Evolutionary conservation across 2,329 filamentous ascomycete genomes (phyloP).

Genomic region (Arthrobotrys iridis): DNA sequence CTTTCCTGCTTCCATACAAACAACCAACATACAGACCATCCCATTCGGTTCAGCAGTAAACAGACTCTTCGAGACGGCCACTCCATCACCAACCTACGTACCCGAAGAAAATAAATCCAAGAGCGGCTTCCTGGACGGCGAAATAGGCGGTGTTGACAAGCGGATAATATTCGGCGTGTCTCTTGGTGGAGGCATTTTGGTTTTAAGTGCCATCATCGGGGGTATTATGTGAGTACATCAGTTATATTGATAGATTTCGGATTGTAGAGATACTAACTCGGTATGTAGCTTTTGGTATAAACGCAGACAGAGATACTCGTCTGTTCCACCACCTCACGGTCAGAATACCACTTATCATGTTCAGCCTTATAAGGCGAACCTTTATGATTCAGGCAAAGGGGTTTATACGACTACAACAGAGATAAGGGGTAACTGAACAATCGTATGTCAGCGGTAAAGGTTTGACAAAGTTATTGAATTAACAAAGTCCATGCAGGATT

Average conservation of each 20-base stretch:
- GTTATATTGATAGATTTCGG: neutral
- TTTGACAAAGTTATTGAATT: too few species aligned
- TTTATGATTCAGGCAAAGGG: too few species aligned
- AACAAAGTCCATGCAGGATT: too few species aligned
- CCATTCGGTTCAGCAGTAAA: conserved; percentile 64
- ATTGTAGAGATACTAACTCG: neutral
- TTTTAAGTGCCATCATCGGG: conserved; percentile 60
- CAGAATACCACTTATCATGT: too few species aligned
- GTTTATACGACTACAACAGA: too few species aligned
- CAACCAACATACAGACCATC: conserved; percentile 60
- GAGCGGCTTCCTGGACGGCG: conserved; percentile 56
- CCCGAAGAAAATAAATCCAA: conserved; percentile 59
- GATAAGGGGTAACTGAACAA: too few species aligned
- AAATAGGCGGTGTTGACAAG: conserved; percentile 62
- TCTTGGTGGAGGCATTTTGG: conserved; percentile 64
- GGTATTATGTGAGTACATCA: neutral
- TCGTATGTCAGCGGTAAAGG: too few species aligned
- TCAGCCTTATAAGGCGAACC: too few species aligned
- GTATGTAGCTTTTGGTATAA: neutral
- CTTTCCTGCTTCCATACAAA: conserved; percentile 62
- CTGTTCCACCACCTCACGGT: too few species aligned
- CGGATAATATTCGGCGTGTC: conserved; percentile 66
- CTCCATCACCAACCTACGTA: conserved; percentile 64
- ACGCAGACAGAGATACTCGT: too few species aligned
- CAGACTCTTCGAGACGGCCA: conserved; percentile 62